Evolutionary conservation across 2,329 filamentous ascomycete species (phyloP).

Genomic region (Clarireedia hainanense): DNA sequence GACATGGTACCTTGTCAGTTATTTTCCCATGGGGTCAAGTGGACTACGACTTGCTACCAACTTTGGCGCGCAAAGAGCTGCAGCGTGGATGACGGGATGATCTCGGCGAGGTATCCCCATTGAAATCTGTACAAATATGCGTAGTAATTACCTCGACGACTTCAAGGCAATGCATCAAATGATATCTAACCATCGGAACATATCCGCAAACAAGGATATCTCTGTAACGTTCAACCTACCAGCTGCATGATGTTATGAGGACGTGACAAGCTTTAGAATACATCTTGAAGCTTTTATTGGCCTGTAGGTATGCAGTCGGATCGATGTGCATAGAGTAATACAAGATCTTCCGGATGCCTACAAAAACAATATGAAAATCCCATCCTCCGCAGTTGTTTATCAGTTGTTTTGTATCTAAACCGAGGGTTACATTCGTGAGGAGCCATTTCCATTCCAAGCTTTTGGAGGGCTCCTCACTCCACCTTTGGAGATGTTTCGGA

Average conservation of each 20-base stretch:
- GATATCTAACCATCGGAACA: neutral
- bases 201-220: conserved; percentile 1
- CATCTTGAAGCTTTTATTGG: neutral
- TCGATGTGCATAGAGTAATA: neutral
- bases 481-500: too few relatives aligned
- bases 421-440: neutral
- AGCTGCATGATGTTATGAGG: neutral
- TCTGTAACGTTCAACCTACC: neutral
- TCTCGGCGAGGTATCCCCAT: neutral
- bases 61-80: conserved; percentile 76
- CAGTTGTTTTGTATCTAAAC: neutral
- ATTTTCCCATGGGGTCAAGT: conserved; percentile 93
- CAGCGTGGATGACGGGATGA: conserved; percentile 79
- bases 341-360: conserved; percentile 6
- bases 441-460: too few relatives aligned
- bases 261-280: conserved; percentile 1
- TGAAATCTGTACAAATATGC: neutral
- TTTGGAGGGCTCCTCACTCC: too few relatives aligned
- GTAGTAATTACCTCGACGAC: neutral
- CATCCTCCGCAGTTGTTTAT: too few relatives aligned
- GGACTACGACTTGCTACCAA: conserved; percentile 79
- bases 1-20: conserved; percentile 90
- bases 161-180: neutral
- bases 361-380: neutral
- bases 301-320: neutral